Evolutionary conservation across 2,329 filamentous ascomycete genomes (phyloP), one percentile per base, ranked within the genome.

Genomic region (Nannizzia gypsea): DNA sequence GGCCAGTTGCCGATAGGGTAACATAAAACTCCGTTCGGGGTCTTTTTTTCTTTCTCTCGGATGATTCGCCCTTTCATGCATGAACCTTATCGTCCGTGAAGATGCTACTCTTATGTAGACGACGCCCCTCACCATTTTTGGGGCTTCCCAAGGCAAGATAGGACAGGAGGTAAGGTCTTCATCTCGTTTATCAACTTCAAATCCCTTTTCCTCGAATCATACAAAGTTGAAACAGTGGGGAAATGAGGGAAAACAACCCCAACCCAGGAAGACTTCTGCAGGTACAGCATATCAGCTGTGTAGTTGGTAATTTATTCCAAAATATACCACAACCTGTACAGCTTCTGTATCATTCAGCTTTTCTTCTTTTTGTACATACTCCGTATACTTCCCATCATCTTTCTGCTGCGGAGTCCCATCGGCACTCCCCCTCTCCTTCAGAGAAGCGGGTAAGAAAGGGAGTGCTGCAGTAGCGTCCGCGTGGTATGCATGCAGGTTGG

Each of bases 401-500:
- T 34, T 34, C 31, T 34, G 31, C 24, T 54, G 48, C 48, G 48
- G 48, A 54, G 48, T 54, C 48, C 48, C 48, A 24, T 34, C 48
- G 22, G 48, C 48, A 13, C 3, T 28, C 46, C 46, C 20, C 46
- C 22, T 52, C 48, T 24, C 48, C 48, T 52, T 54, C 31, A 11
- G 28, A 54, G 15, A 22, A 28, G 48, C 48, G 48, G 48, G 48
- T 54, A 54, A 54, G 48, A 54, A 54, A 31, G 48, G 44, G 48
- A 54, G 26, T 54, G 48, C 48, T 54, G 48, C 48, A 54, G 48
- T 54, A 54, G 48, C 48, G 48, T 54, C 48, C 48, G 48, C 48
- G 48, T 54, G 48, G 48, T 54, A 54, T 54, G 48, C 48, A 54
- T 54, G 48, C 48, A 54, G 48, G 48, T 54, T 34, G 48, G 48